Evolutionary conservation across 2,329 filamentous ascomycete species (phyloP).

Genomic region (Peltaster fructicola): DNA sequence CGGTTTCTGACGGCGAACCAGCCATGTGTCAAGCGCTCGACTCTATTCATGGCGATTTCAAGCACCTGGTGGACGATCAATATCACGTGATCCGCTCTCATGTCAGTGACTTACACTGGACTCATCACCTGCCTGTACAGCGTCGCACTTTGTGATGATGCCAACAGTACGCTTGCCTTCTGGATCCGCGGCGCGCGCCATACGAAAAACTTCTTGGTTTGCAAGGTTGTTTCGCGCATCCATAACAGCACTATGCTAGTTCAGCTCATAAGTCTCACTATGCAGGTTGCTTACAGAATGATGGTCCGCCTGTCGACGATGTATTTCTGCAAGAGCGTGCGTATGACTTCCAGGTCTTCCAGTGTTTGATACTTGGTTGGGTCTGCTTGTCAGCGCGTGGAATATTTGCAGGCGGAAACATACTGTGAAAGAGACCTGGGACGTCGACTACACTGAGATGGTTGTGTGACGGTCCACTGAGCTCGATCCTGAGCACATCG

Average conservation of each 20-base stretch:
- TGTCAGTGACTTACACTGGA: no score
- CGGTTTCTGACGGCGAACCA: no score
- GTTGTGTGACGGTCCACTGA: conserved; percentile 26
- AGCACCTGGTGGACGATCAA: conserved; percentile 20
- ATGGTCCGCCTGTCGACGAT: conserved; percentile 30
- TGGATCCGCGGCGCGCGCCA: conserved; percentile 29
- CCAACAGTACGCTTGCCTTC: conserved; percentile 33
- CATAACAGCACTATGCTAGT: conserved; percentile 20
- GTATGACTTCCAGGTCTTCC: conserved; percentile 17
- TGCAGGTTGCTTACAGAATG: no score
- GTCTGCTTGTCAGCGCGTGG: no score
- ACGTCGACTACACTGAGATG: conserved; percentile 19
- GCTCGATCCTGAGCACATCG: conserved; percentile 30
- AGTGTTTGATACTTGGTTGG: conserved; percentile 15
- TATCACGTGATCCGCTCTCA: conserved; percentile 23
- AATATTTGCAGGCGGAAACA: no score
- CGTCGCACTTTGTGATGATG: conserved; percentile 42
- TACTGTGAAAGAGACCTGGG: conserved; percentile 22
- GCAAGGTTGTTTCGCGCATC: conserved; percentile 30
- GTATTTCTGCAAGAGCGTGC: conserved; percentile 30
- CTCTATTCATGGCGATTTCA: no score
- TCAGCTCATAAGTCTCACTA: no score
- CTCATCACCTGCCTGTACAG: conserved; percentile 20
- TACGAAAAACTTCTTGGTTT: conserved; percentile 39
- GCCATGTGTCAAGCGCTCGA: no score